Evolutionary conservation across 768 basidiomycete genomes (phyloP), one percentile per base, ranked within the genome.

Genomic region (Thelephora aurantiotincta): DNA sequence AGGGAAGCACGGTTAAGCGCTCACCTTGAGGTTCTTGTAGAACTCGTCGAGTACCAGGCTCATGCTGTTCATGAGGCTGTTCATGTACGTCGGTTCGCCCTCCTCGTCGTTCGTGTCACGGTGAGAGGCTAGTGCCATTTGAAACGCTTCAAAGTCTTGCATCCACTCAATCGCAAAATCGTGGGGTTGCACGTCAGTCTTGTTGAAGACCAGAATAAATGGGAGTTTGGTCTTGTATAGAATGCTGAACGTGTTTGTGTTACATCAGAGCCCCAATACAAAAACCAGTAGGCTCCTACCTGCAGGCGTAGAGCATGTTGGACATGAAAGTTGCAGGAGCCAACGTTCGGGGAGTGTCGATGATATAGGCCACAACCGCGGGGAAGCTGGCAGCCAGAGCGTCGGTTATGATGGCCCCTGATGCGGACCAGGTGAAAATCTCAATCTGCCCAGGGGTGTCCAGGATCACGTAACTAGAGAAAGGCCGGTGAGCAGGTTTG

Each of bases 391-490:
- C 87, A 0, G 96, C 96, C 36, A 99, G 72, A 14, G 96, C 89
- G 59, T 98, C 93, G 36, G 96, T 99, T 56, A 99, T 98, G 58
- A 99, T 99, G 11, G 94, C 83, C 4, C 96, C 96, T 42, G 93
- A 97, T 1, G 96, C 96, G 0, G 93, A 97, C 96, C 96, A 99
- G 44, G 96, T 99, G 61, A 99, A 99, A 54, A 98, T 99, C 65
- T 99, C 96, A 57, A 99, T 99, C 65, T 99, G 96, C 3, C 96
- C 96, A 5, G 96, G 96, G 0, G 96, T 99, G 58, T 99, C 96
- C 43, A 99, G 70, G 42, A 99, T 81, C 50, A 99, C 77, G 67
- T 98, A 84, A 57, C 94, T 97, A 57, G 33, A 42, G 37, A 5
- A 13, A 33, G 45, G 38, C 36, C 35, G 2, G 37, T 35, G 18